Conservation (phyloP, 257 asterid species). For the Jacaranda copaia region DNA sequence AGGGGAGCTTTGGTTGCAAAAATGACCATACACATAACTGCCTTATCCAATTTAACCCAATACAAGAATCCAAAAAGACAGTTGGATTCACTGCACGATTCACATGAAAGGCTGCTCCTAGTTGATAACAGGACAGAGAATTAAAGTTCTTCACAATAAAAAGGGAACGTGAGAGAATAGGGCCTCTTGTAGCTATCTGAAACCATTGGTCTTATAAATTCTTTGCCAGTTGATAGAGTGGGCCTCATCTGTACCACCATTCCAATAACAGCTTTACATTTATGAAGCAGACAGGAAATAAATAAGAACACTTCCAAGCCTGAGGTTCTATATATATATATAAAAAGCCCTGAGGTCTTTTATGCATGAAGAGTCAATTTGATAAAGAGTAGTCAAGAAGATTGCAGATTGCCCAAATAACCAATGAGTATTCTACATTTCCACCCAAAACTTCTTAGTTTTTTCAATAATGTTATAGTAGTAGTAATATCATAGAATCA, state of each 20-base stretch:
- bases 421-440: conserved; percentile 17
- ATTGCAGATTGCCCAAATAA: conserved; percentile 22
- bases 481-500: neutral
- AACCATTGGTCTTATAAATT: conserved; percentile 49
- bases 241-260: conserved; percentile 55
- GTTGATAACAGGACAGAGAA: conserved; percentile 58
- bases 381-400: conserved; percentile 16
- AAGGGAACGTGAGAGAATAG: conserved; percentile 39
- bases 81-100: conserved; percentile 73
- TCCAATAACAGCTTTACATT: conserved; percentile 58
- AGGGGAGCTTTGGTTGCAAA: neutral
- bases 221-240: conserved; percentile 57
- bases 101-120: conserved; percentile 75
- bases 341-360: conserved; percentile 20
- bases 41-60: conserved; percentile 38
- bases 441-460: neutral
- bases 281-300: conserved; percentile 50
- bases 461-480: neutral
- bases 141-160: conserved; percentile 47
- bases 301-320: conserved; percentile 32
- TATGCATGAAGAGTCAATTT: conserved; percentile 17
- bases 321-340: neutral
- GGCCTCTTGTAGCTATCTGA: conserved; percentile 44
- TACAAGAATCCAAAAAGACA: conserved; percentile 62
- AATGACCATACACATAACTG: conserved; percentile 1